Conservation (phyloP, 1,284 basidiomycete species). For the Austroboletus niveus region DNA sequence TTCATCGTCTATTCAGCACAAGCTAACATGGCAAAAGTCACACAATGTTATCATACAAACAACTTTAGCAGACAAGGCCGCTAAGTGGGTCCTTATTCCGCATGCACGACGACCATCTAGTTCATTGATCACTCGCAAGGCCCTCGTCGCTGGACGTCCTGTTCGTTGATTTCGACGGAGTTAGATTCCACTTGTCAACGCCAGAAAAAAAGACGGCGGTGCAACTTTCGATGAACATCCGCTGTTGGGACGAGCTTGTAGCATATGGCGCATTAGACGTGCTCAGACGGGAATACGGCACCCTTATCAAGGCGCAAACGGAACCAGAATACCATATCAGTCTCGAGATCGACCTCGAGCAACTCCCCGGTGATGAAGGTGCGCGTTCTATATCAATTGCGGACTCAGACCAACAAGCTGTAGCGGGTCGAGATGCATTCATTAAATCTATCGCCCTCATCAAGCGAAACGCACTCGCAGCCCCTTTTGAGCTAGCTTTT, state of each 20-base stretch:
- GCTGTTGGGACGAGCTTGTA: constrained; percentile 94
- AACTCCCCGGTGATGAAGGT: constrained; percentile 80
- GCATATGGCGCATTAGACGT: constrained; percentile 85
- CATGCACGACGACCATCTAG: constrained; percentile 3
- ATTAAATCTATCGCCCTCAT: constrained; percentile 83
- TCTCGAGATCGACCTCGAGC: constrained; percentile 84
- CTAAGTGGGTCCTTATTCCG: constrained; percentile 54
- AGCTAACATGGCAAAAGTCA: constrained; percentile 47
- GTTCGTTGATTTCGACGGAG: constrained; percentile 98
- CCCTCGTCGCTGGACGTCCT: constrained; percentile 90
- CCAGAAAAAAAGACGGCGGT: constrained; percentile 80
- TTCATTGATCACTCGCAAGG: constrained; percentile 43
- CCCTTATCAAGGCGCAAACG: constrained; percentile 56
- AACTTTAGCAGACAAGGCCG: constrained; percentile 86
- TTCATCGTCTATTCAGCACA: constrained; percentile 3
- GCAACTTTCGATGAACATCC: constrained; percentile 93
- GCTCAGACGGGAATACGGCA: constrained; percentile 83
- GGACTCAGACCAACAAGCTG: constrained; percentile 2
- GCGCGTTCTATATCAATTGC: constrained; percentile 32
- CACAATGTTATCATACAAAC: constrained; percentile 93
- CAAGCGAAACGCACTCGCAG: constrained; percentile 93
- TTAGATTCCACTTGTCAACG: constrained; percentile 91
- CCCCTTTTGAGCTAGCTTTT: constrained; percentile 93
- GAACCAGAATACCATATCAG: constrained; percentile 92
- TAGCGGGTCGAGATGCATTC: constrained; percentile 79